These are phyloP conservation scores for Pulveroboletus sp. DNA, from an alignment of 768 basidiomycete species.

Conservation along the genomic window DNA sequence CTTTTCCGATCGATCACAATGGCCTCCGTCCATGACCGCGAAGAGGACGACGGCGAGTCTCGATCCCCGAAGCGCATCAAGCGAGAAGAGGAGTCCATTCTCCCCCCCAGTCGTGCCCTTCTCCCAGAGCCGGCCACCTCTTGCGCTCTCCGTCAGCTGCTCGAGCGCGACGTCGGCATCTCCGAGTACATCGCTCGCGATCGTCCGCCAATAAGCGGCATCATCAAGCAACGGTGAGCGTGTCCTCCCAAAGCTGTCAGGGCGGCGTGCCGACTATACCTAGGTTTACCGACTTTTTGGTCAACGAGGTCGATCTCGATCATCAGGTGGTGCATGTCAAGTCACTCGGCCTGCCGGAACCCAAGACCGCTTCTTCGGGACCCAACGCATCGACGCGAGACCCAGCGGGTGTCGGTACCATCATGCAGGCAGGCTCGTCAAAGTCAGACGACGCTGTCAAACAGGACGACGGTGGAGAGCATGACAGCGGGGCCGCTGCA, in stretches of 20 bases:
- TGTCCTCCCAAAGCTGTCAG: not conserved
- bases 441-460: not conserved
- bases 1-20: constrained; percentile 27
- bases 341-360: constrained; percentile 66
- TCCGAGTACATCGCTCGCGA: constrained; percentile 76
- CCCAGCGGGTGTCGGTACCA: constrained; percentile 3
- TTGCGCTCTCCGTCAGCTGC: constrained; percentile 53
- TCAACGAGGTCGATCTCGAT: constrained; percentile 84
- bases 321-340: constrained; percentile 79
- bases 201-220: constrained; percentile 75
- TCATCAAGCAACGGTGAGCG: constrained; percentile 92
- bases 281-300: constrained; percentile 97
- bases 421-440: constrained; percentile 1
- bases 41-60: constrained; percentile 41
- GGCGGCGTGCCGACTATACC: constrained; percentile 1
- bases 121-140: constrained; percentile 49
- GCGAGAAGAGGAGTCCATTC: constrained; percentile 33
- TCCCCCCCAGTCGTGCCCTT: constrained; percentile 74
- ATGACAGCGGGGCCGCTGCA: not conserved
- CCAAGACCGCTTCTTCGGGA: constrained; percentile 28
- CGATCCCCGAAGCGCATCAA: constrained; percentile 39
- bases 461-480: not conserved
- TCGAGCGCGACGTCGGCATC: constrained; percentile 85
- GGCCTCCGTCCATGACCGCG: constrained; percentile 44
- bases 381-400: constrained; percentile 15